These are phyloP conservation scores for Basidioascus undulatus DNA, from an alignment of 768 basidiomycete genomes.

Conservation along the genomic window DNA sequence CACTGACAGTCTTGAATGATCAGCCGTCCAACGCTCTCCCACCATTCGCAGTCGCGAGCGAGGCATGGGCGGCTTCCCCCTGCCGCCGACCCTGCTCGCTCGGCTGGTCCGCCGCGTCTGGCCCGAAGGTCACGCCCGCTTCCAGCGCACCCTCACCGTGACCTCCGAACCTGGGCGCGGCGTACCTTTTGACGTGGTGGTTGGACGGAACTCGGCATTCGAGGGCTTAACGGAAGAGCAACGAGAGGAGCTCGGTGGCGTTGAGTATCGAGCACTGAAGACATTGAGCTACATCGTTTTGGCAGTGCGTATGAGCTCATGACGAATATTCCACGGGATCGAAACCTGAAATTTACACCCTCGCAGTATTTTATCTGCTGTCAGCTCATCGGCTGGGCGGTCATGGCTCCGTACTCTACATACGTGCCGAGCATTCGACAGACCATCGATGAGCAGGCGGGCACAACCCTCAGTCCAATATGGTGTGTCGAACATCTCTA, in stretches of 20 bases:
- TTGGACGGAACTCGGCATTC: constrained; percentile 20
- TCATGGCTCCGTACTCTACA: constrained; percentile 17
- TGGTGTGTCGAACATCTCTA: too few relatives aligned
- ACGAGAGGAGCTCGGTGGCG: constrained; percentile 21
- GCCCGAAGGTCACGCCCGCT: too few relatives aligned
- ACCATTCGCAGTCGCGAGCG: too few relatives aligned
- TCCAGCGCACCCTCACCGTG: too few relatives aligned
- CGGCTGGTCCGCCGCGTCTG: too few relatives aligned
- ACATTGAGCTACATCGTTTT: constrained; percentile 18
- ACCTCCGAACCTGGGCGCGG: too few relatives aligned
- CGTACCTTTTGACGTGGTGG: constrained; percentile 19
- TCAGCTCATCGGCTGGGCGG: constrained; percentile 16
- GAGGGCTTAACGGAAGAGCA: constrained; percentile 19
- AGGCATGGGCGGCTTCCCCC: too few relatives aligned
- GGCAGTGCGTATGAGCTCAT: constrained; percentile 12
- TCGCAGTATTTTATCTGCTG: constrained; percentile 16
- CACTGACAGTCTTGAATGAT: too few relatives aligned
- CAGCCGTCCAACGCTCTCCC: too few relatives aligned
- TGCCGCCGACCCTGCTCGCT: too few relatives aligned
- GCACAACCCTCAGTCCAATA: background rate
- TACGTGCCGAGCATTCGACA: constrained; percentile 15
- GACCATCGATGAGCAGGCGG: too few relatives aligned
- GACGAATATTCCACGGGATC: background rate
- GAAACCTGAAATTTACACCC: background rate
- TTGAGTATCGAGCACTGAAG: constrained; percentile 19